These are phyloP conservation scores for Sideroxylon spinosum DNA, from an alignment of 179 eudicot species.

Conservation along the genomic window DNA sequence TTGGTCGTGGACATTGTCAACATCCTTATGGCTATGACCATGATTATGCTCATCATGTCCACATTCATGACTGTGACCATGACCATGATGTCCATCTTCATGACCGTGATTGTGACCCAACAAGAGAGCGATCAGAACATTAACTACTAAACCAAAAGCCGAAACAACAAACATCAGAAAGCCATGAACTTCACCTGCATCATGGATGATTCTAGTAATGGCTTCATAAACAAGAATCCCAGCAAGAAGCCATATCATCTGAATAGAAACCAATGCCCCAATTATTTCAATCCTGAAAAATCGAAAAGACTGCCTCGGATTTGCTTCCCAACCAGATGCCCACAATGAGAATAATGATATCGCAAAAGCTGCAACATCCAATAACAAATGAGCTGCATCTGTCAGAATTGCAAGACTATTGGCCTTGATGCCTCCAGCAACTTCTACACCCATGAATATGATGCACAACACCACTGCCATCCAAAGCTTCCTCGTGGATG, in stretches of 20 bases:
- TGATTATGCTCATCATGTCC: conserved; percentile 17
- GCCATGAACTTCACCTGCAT: conserved; percentile 65
- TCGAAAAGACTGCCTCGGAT: conserved; percentile 80
- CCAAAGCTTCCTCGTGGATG: conserved; percentile 71
- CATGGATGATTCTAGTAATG: conserved; percentile 48
- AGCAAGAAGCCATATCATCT: conserved; percentile 87
- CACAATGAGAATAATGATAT: conserved; percentile 80
- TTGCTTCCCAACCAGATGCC: conserved; percentile 97
- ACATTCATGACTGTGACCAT: conserved; percentile 12
- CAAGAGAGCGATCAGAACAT: conserved; percentile 63
- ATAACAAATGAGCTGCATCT: conserved; percentile 87
- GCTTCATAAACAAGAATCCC: conserved; percentile 89
- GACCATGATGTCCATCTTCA: conserved; percentile 10
- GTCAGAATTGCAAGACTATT: conserved; percentile 86
- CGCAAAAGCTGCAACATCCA: conserved; percentile 93
- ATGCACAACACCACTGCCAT: conserved; percentile 66
- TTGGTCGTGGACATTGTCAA: conserved; percentile 20
- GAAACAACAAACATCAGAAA: conserved; percentile 71
- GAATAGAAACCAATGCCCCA: conserved; percentile 84
- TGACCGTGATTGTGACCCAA: conserved; percentile 79
- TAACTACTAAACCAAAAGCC: conserved; percentile 71
- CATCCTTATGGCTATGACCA: conserved; percentile 14
- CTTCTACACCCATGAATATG: conserved; percentile 74
- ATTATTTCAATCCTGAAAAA: conserved; percentile 80
- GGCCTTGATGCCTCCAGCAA: conserved; percentile 79